A percentile compares a stretch with the other conserved stretches of the same genome.
Conservation (phyloP, 345 rosid genomes). For the Stellera chamaejasme region DNA sequence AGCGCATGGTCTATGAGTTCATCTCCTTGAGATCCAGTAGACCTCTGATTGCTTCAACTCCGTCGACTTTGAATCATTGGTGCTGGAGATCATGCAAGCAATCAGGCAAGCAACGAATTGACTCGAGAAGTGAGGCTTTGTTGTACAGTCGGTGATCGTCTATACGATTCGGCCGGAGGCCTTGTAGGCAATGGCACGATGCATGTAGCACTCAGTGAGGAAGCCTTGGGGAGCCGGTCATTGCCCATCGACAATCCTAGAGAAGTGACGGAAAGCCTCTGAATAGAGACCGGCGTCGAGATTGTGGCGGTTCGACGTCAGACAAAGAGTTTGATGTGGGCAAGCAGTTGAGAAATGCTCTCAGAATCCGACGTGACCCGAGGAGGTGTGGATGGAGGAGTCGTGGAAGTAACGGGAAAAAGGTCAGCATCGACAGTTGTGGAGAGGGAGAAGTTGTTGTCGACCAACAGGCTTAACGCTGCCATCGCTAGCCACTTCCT, state of each 20-base stretch:
- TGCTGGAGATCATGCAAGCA: conserved; percentile 90
- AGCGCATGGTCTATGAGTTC: too few relatives aligned
- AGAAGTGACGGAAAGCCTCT: conserved; percentile 88
- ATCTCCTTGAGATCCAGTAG: too few relatives aligned
- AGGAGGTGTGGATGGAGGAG: conserved; percentile 51
- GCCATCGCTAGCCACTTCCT: conserved; percentile 89
- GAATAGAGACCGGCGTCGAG: conserved; percentile 69
- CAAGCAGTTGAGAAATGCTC: conserved; percentile 51
- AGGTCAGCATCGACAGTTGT: conserved; percentile 20
- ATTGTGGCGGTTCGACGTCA: conserved; percentile 86
- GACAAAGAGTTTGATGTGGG: conserved; percentile 74
- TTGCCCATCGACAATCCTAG: conserved; percentile 80
- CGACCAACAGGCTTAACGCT: conserved; percentile 89
- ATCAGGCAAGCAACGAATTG: conserved; percentile 80
- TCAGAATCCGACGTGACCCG: conserved; percentile 45
- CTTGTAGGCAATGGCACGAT: too few relatives aligned
- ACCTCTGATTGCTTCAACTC: too few relatives aligned
- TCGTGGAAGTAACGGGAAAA: conserved; percentile 4
- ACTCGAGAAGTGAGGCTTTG: conserved; percentile 68
- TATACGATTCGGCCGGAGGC: conserved; percentile 85
- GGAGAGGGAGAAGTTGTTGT: conserved; percentile 69
- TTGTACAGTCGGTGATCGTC: conserved; percentile 82
- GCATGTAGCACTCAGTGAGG: too few relatives aligned
- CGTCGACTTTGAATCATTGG: too few relatives aligned
- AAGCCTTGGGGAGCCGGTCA: too few relatives aligned